Percentiles rank a stretch among this genome's conserved stretches.
Conservation (phyloP, 306 rosid genomes). For the Prunus kanzakura region DNA sequence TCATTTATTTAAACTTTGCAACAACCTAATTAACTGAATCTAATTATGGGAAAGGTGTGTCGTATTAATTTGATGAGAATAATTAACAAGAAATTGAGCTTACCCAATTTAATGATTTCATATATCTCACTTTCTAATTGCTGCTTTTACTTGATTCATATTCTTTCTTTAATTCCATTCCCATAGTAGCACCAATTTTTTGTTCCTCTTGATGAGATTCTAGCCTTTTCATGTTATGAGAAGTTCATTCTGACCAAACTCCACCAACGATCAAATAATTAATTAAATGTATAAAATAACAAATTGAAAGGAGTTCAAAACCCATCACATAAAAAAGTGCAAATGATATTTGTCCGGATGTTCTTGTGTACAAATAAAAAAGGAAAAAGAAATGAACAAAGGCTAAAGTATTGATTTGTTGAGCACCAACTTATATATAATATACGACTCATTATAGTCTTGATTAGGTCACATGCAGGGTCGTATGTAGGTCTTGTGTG, state of each 20-base stretch:
- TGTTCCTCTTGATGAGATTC: constrained; percentile 29
- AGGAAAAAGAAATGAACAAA: constrained; percentile 2
- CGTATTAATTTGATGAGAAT: constrained; percentile 36
- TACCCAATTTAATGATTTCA: constrained; percentile 25
- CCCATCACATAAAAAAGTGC: not conserved
- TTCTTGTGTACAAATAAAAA: not conserved
- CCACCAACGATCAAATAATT: constrained; percentile 1
- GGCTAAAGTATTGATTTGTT: constrained; percentile 42
- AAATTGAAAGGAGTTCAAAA: not conserved
- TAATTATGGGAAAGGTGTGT: constrained; percentile 15
- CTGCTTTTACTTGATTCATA: not conserved
- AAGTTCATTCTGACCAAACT: constrained; percentile 6
- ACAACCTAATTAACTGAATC: constrained; percentile 11
- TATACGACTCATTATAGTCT: constrained; percentile 19
- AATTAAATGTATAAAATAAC: not conserved
- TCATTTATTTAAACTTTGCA: constrained; percentile 25
- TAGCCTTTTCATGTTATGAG: constrained; percentile 25
- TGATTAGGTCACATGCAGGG: constrained; percentile 57
- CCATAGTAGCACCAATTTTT: not conserved
- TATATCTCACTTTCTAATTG: not conserved
- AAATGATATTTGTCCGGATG: constrained; percentile 30
- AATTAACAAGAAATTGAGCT: constrained; percentile 25
- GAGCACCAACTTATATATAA: constrained; percentile 27
- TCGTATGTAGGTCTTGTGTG: constrained; percentile 32
- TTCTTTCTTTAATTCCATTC: not conserved